Conservation (phyloP, 257 asterid species). For the Ehretia macrophylla region DNA sequence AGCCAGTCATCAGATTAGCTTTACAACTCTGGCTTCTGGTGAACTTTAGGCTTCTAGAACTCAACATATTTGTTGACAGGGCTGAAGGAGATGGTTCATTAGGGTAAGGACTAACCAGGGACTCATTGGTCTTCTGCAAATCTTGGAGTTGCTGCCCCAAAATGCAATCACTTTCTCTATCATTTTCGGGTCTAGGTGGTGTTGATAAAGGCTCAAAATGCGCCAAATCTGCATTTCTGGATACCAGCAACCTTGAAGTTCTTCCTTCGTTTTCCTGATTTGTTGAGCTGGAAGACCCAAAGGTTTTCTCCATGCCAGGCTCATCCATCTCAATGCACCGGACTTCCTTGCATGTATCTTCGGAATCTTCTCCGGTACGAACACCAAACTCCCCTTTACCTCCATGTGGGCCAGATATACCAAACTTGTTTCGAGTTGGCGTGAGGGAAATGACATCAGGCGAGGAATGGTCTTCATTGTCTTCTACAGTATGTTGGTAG, state of each 20-base stretch:
- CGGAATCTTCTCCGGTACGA: slow-evolving; percentile 47
- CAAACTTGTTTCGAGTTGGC: slow-evolving; percentile 15
- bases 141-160: slow-evolving; percentile 49
- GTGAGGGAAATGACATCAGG: slow-evolving; percentile 21
- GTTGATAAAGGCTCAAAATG: slow-evolving; percentile 28
- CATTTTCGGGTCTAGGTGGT: slow-evolving; percentile 33
- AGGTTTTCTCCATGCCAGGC: slow-evolving; percentile 28
- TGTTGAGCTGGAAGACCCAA: slow-evolving; percentile 30
- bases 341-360: slow-evolving; percentile 62
- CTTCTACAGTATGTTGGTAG: slow-evolving; percentile 10
- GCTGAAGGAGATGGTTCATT: slow-evolving; percentile 41
- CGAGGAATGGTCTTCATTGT: not conserved
- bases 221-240: slow-evolving; percentile 19
- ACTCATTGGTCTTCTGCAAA: slow-evolving; percentile 39
- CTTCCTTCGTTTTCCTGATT: slow-evolving; percentile 42
- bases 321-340: slow-evolving; percentile 56
- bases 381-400: slow-evolving; percentile 24
- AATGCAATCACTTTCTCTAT: slow-evolving; percentile 25
- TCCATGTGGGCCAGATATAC: slow-evolving; percentile 30
- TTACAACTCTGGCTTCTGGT: slow-evolving; percentile 65
- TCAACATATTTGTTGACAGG: slow-evolving; percentile 30
- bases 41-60: slow-evolving; percentile 48
- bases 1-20: slow-evolving; percentile 40
- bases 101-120: slow-evolving; percentile 41
- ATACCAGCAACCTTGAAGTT: slow-evolving; percentile 27